Base-by-base conservation (phyloP, 2,329 filamentous ascomycete genomes). In the Nigrospora sphaerica region DNA sequence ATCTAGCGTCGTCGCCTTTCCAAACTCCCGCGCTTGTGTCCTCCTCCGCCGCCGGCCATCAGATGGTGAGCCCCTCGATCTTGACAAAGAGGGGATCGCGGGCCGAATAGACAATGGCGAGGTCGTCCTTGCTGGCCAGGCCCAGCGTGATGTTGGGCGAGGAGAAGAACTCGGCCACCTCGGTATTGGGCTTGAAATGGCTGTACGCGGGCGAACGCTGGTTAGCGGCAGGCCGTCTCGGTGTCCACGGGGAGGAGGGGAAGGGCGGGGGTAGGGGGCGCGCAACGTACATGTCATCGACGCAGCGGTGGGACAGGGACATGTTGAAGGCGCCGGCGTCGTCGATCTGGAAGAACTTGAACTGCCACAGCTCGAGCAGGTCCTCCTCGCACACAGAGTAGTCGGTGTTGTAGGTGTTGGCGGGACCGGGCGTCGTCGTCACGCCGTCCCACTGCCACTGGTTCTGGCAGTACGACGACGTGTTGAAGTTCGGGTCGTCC, bases 361-460 rank as follows among this genome's bases (percentile, higher is more conserved):
- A 47, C 16, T 49, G 45, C 48, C 48, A 49, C 7, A n/a, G 17
- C 6, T 47, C 36, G 32, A n/a, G 39, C 6, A n/a, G 12, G 14
- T 42, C 23, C 19, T 18, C 18, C 19, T 40, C 23, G 51, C 52
- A 53, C 35, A 51, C 31, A 23, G 39, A 19, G 38, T 45, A 47
- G 14, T 46, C n/a, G 12, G 18, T 46, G 23, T 43, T 44, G 18
- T 50, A 57, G 28, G 40, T 47, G 46, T 57, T 37, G 52, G 51
- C 2, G 68, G 73, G 33, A 14, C 57, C 56, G 11, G 52, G 46
- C 12, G 46, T 31, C 6, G 46, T 36, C 3, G 52, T 49, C 32
- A 53, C 19, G 35, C 57, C 55, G 44, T 59, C 56, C 57, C 57
- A 59, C 16, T 49, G n/a, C 55, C 57, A 58, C 12, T 36, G 32